Evolutionary conservation across 805 yeast species (phyloP).

Genomic region (Kluyveromyces nonfermentans): DNA sequence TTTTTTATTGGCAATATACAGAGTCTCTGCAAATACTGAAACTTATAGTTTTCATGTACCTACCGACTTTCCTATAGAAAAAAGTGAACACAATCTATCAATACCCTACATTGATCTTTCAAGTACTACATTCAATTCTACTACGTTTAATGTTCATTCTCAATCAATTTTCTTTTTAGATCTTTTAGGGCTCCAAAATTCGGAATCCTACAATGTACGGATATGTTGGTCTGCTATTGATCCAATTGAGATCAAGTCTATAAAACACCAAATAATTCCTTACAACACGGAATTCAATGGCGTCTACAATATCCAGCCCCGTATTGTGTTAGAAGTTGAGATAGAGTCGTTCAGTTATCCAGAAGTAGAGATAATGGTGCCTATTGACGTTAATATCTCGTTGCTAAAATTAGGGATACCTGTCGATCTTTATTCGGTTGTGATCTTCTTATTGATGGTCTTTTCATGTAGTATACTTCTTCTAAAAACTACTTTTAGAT

Average conservation of each 20-base stretch:
- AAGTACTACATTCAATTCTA: constrained; percentile 3
- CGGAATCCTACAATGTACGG: constrained; percentile 17
- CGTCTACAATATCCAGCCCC: constrained; percentile 4
- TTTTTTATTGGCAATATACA: neutral
- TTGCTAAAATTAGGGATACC: constrained; percentile 17
- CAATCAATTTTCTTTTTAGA: constrained; percentile 9
- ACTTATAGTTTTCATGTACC: constrained; percentile 13
- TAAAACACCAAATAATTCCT: constrained; percentile 10
- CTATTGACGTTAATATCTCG: constrained; percentile 16
- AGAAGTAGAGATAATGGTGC: constrained; percentile 7
- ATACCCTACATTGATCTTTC: constrained; percentile 5
- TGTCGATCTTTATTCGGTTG: constrained; percentile 16
- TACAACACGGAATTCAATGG: constrained; percentile 7
- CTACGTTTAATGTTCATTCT: constrained; percentile 1
- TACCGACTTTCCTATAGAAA: constrained; percentile 7
- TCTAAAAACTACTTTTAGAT: neutral
- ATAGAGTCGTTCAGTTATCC: constrained; percentile 16
- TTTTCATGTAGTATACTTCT: neutral
- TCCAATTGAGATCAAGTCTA: constrained; percentile 15
- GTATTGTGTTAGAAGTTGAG: constrained; percentile 10
- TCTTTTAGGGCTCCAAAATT: constrained; percentile 9
- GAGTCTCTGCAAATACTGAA: constrained; percentile 15
- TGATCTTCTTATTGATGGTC: constrained; percentile 10
- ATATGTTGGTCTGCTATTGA: constrained; percentile 27
- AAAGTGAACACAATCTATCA: constrained; percentile 4